Evolutionary conservation across 2,329 filamentous ascomycete species (phyloP).

Genomic region (Fusarium torulosum): DNA sequence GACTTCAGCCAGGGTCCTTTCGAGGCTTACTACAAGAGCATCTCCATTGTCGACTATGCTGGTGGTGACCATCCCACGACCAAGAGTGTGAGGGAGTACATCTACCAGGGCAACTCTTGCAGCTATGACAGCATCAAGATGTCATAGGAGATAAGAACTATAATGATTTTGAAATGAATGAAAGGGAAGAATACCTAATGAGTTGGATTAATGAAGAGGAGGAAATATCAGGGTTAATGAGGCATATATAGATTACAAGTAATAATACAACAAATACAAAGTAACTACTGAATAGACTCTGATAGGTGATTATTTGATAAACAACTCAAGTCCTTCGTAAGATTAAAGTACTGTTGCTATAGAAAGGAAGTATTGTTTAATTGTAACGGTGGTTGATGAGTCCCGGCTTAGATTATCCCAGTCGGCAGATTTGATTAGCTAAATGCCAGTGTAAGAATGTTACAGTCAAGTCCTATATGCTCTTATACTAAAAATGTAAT

Average conservation of each 20-base stretch:
- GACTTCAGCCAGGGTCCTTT: conserved; percentile 60
- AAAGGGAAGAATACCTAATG: conserved; percentile 11
- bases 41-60: conserved; percentile 60
- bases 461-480: too few species aligned
- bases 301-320: too few species aligned
- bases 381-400: too few species aligned
- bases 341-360: too few species aligned
- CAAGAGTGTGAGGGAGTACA: conserved; percentile 57
- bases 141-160: background rate
- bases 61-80: conserved; percentile 51
- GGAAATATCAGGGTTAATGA: conserved; percentile 11
- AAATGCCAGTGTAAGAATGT: too few species aligned
- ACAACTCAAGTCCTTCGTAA: too few species aligned
- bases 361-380: too few species aligned
- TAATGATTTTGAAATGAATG: conserved; percentile 8
- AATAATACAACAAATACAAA: conserved; percentile 6
- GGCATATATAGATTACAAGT: conserved; percentile 15
- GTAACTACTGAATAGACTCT: background rate
- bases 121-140: conserved; percentile 58
- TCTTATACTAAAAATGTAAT: too few species aligned
- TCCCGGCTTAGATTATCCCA: too few species aligned
- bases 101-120: conserved; percentile 58
- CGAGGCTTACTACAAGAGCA: conserved; percentile 59
- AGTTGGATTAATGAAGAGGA: conserved; percentile 29
- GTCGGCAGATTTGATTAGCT: too few species aligned